phyloP scores from a whole-genome alignment of 2,329 filamentous ascomycete genomes.

The Penicillium fuscoglaucum region DNA sequence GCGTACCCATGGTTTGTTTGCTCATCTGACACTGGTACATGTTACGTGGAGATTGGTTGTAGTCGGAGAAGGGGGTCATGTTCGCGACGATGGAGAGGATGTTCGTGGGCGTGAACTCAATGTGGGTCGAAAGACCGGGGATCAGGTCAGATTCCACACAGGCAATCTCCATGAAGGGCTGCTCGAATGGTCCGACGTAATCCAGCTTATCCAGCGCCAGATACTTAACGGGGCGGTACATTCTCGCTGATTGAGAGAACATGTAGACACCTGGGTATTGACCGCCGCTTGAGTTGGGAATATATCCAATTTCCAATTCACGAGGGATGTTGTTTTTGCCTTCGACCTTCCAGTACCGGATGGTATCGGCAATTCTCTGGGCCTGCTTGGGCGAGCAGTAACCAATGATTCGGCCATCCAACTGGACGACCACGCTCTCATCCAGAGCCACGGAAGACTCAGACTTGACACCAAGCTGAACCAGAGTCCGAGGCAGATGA shows the following conservation, averaged over 20 bases:
- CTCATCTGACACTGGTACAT: conserved; percentile 99
- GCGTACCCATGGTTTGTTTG: conserved; percentile 98
- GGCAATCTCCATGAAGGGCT: conserved; percentile 97
- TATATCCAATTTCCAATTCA: conserved; percentile 86
- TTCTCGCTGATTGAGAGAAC: conserved; percentile 78
- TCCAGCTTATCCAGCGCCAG: conserved; percentile 82
- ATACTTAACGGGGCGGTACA: conserved; percentile 92
- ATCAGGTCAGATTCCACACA: conserved; percentile 84
- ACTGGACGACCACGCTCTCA: conserved; percentile 83
- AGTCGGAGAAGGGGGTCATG: conserved; percentile 98
- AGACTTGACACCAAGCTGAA: conserved; percentile 75
- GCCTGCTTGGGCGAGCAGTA: conserved; percentile 87
- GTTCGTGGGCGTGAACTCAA: conserved; percentile 91
- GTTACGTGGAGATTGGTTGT: conserved; percentile 97
- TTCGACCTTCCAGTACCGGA: conserved; percentile 94
- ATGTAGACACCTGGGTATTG: conserved; percentile 96
- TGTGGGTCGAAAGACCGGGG: conserved; percentile 87
- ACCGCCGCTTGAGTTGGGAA: conserved; percentile 84
- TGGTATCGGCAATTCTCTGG: conserved; percentile 75
- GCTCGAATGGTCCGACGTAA: conserved; percentile 88
- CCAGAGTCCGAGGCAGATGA: conserved; percentile 69
- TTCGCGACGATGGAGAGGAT: conserved; percentile 97
- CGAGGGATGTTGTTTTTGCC: conserved; percentile 76
- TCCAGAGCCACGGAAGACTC: conserved; percentile 75
- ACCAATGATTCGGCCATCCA: conserved; percentile 86